Evolutionary conservation across 192 early-diverging fungal genomes (phyloP).

Genomic region (Pecoramyces ruminantium): DNA sequence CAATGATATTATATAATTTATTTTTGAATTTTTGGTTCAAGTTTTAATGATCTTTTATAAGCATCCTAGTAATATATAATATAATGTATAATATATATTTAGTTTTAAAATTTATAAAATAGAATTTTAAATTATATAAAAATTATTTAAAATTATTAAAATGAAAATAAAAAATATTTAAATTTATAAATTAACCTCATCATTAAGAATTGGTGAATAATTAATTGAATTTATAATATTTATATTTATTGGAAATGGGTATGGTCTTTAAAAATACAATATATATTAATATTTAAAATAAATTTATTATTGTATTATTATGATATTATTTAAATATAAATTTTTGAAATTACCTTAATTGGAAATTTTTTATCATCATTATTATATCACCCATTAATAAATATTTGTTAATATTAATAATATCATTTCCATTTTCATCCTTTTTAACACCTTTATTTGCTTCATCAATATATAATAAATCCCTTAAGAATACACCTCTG

Average conservation of each 20-base stretch:
- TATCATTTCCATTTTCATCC: slow-evolving; percentile 19
- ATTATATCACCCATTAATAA: slow-evolving; percentile 45
- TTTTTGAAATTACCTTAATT: slow-evolving; percentile 21
- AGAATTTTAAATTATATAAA: too few species aligned
- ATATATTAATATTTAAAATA: too few species aligned
- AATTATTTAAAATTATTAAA: too few species aligned
- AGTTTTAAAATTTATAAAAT: too few species aligned
- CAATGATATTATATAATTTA: too few species aligned
- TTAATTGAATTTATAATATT: neutral
- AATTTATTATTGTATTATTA: too few species aligned
- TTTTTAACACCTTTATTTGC: slow-evolving; percentile 39
- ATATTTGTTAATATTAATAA: slow-evolving; percentile 58
- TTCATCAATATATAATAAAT: slow-evolving; percentile 55
- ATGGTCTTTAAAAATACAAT: neutral
- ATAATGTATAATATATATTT: too few species aligned
- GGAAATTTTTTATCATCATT: slow-evolving; percentile 36
- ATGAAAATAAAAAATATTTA: neutral
- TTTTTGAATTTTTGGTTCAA: neutral
- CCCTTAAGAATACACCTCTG: slow-evolving; percentile 51
- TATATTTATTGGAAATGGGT: neutral
- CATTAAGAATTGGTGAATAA: neutral
- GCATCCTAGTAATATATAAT: neutral
- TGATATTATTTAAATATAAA: too few species aligned
- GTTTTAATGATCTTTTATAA: neutral
- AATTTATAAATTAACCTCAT: too few species aligned